Base-by-base conservation (phyloP, 2,329 filamentous ascomycete species). In the Xylaria hypoxylon region DNA sequence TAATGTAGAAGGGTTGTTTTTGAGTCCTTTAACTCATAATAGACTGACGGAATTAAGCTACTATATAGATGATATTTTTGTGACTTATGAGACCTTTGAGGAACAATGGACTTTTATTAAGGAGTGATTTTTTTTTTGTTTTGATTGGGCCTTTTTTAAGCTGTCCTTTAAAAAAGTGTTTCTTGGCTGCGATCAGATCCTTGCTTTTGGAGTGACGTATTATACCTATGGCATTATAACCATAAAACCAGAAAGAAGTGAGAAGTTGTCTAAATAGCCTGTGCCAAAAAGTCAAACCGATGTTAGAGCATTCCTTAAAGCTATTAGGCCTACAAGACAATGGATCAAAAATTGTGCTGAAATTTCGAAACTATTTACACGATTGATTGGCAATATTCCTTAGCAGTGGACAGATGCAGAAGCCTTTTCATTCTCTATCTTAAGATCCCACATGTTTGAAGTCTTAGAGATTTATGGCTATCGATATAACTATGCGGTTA, bases 61-160 rank as follows among this genome's bases (percentile, higher is more conserved):
- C 28, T 44, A 44, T 44, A 44, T 44, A 19, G n/a, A 44, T 44
- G n/a, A 44, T 44, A 44, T 44, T 3, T 44, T 44, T 44, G n/a
- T n/a, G 6, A n/a, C 8, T 19, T 44, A 44, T 44, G n/a, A 44
- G n/a, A 19, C 5, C 3, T 31, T 31, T 31, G 7, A 31, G 28
- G 6, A 44, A 44, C n/a, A 44, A 44, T 31, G 7, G 7, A 31
- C 4, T 7, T 31, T 31, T 31, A 44, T 44, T 19, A 19, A 44
- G n/a, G 6, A 19, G 3, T 44, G 3, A 6, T 44, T 44, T 19
- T 19, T 44, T 19, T 19, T 44, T 31, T 31, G 7, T 31, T 31
- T 31, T 31, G 7, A 7, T 31, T 31, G 7, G 7, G 28, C 28
- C n/a, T n/a, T n/a, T n/a, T n/a, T 24, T 24, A 47, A 47, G n/a